Base-by-base conservation (phyloP, 305 asterid genomes). In the Striga hermonthica region DNA sequence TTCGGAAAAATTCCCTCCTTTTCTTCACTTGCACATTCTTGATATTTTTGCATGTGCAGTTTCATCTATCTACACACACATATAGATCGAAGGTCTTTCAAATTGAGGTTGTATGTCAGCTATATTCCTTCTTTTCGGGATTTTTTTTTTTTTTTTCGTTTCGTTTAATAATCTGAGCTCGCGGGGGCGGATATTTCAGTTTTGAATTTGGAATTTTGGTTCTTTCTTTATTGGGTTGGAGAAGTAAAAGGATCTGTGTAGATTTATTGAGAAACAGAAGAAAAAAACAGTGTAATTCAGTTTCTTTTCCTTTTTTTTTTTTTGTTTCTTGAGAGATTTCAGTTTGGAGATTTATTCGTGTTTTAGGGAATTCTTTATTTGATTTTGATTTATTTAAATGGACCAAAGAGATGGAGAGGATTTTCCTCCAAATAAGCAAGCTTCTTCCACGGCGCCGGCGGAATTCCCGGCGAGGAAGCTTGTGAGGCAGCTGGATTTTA, bases 401-500 rank as follows among this genome's bases (percentile, higher is more conserved):
- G 91, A 91, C 83, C 78, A 79, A 79, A 65, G 52, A 35, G 79
- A 78, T 72, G 83, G 80, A 76, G 87, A 81, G 36, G 86, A 78
- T 74, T 79, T 84, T 83, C 86, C 88, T 84, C 88, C 91, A 68
- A 75, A 77, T 76, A 76, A 72, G 71, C 69, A 79, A 73, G 67
- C 78, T 44, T 55, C 84, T 60, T 62, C 79, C 40, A 47, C 74
- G 65, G 76, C 76, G 54, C 69, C 74, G 52, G 75, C 71, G 39
- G 95, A 89, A 82, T 70, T 80, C 31, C 87, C 89, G 75, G 82
- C 75, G 62, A 81, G 81, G 86, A 91, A 84, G 86, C 95, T 84
- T n/a, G 95, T 82, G 65, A 82, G 97, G 81, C 96, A 88, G 89
- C 95, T 91, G 66, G 95, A 91, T 82, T 91, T 91, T 57, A 79